phyloP scores from a whole-genome alignment of 1,139 yeast genomes.

The Wickerhamomyces sp. region DNA sequence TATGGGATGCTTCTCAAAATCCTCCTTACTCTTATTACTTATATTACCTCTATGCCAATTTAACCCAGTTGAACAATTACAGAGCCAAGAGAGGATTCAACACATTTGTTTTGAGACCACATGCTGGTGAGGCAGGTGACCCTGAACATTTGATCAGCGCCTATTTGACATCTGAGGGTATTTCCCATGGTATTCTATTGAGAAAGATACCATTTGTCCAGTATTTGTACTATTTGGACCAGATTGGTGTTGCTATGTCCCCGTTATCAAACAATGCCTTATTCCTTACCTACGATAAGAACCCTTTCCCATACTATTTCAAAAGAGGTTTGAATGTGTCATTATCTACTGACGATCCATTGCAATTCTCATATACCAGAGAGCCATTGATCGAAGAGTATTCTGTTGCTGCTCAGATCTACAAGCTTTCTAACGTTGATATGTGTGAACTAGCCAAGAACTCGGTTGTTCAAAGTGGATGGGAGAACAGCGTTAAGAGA shows the following conservation, averaged over 20 bases:
- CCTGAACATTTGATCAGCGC: conserved; percentile 95
- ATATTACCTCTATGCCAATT: conserved; percentile 81
- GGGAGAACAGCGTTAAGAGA: conserved; percentile 75
- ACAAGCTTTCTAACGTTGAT: conserved; percentile 88
- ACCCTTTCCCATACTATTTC: conserved; percentile 86
- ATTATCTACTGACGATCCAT: conserved; percentile 86
- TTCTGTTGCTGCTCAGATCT: conserved; percentile 96
- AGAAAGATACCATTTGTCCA: conserved; percentile 94
- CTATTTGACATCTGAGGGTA: conserved; percentile 83
- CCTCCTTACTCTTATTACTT: conserved; percentile 98
- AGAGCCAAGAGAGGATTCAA: conserved; percentile 70
- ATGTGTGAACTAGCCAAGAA: conserved; percentile 88
- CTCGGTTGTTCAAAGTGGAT: conserved; percentile 89
- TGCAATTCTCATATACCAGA: conserved; percentile 92
- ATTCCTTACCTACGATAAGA: conserved; percentile 90
- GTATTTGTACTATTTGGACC: conserved; percentile 87
- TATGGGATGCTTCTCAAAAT: conserved; percentile 73
- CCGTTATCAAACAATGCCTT: conserved; percentile 95
- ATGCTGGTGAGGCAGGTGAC: conserved; percentile 99
- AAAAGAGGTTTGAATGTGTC: conserved; percentile 92
- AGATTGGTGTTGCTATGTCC: conserved; percentile 98
- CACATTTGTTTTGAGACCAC: conserved; percentile 92
- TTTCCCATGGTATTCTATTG: conserved; percentile 89
- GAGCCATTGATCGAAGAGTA: conserved; percentile 98
- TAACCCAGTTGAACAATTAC: conserved; percentile 81